Conservation (phyloP, 495 filamentous ascomycete species). For the Opeltia flavorubescens region DNA sequence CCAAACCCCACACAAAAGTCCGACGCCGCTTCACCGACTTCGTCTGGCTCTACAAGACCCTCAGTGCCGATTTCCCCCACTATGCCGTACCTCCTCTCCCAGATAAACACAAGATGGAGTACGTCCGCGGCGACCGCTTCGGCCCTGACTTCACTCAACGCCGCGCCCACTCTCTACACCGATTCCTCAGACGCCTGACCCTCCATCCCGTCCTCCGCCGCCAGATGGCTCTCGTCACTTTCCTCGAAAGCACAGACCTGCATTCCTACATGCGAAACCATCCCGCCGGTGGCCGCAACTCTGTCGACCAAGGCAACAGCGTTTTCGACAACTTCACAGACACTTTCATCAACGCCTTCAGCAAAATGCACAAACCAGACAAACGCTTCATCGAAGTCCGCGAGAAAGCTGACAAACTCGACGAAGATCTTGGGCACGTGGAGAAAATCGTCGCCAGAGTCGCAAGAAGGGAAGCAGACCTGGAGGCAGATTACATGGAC, state of each 20-base stretch:
- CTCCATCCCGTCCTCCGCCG: constrained; percentile 86
- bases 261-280: constrained; percentile 83
- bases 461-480: constrained; percentile 71
- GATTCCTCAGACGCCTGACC: constrained; percentile 76
- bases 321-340: constrained; percentile 92
- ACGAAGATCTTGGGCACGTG: constrained; percentile 84
- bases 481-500: constrained; percentile 80
- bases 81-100: constrained; percentile 89
- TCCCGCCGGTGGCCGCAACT: constrained; percentile 43
- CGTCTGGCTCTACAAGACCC: constrained; percentile 85
- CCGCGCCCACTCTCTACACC: constrained; percentile 77
- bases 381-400: constrained; percentile 85
- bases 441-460: constrained; percentile 88
- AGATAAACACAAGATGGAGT: constrained; percentile 98
- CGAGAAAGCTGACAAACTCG: constrained; percentile 87
- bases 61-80: constrained; percentile 73
- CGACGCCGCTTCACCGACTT: constrained; percentile 95
- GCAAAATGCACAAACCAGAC: constrained; percentile 89
- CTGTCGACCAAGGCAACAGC: constrained; percentile 40
- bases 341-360: constrained; percentile 94
- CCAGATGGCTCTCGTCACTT: constrained; percentile 63
- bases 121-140: constrained; percentile 91
- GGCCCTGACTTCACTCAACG: constrained; percentile 85
- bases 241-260: constrained; percentile 89
- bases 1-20: constrained; percentile 57